Percentiles rank a stretch among this genome's conserved stretches.
These are phyloP conservation scores for Sophora flavescens DNA, from an alignment of 306 rosid species.

Conservation along the genomic window DNA sequence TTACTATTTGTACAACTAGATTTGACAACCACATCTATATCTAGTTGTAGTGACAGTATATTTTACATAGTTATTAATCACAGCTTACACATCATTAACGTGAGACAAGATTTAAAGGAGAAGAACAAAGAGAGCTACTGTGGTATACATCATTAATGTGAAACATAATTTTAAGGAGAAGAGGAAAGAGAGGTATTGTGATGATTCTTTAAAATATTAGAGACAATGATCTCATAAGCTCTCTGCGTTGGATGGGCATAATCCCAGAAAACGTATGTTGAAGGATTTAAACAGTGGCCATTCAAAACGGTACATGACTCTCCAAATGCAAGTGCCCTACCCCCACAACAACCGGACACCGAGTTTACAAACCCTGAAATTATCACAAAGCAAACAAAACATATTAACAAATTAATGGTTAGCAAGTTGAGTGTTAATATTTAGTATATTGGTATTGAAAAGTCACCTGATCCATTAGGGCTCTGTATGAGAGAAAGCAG, in stretches of 20 bases:
- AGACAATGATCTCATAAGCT: slow-evolving; percentile 38
- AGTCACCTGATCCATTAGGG: slow-evolving; percentile 39
- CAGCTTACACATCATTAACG: not conserved
- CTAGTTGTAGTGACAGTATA: no score
- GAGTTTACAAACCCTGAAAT: slow-evolving; percentile 49
- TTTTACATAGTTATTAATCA: no score
- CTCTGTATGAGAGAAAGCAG: slow-evolving; percentile 40
- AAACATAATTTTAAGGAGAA: not conserved
- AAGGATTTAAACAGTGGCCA: slow-evolving; percentile 30
- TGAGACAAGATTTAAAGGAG: not conserved
- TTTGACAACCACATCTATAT: no score
- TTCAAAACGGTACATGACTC: not conserved
- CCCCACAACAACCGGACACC: slow-evolving; percentile 51
- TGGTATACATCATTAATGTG: not conserved
- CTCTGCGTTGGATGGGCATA: slow-evolving; percentile 53
- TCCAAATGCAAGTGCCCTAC: slow-evolving; percentile 33
- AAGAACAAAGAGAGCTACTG: not conserved
- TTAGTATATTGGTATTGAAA: not conserved
- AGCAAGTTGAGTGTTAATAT: not conserved
- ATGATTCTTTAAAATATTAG: slow-evolving; percentile 22
- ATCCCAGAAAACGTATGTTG: slow-evolving; percentile 52
- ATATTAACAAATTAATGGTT: not conserved
- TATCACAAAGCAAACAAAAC: not conserved
- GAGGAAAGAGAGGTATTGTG: not conserved
- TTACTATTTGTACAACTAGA: no score